These are phyloP conservation scores for Fusarium hainanense DNA, from an alignment of 2,329 filamentous ascomycete genomes.

Conservation along the genomic window DNA sequence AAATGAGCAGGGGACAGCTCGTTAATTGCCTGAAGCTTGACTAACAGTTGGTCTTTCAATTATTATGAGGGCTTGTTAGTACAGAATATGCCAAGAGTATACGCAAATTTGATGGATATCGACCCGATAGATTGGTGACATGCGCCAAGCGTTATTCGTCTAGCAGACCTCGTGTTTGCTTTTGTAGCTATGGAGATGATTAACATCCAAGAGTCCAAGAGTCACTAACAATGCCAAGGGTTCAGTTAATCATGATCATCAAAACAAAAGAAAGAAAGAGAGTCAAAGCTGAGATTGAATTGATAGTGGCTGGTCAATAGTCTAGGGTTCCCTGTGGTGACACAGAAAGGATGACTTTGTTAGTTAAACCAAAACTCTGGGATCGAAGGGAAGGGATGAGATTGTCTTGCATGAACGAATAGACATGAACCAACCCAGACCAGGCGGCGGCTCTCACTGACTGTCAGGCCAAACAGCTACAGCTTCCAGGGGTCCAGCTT, in stretches of 20 bases:
- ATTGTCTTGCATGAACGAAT: constrained; percentile 3
- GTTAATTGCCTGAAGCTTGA: neutral
- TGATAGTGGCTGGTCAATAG: neutral
- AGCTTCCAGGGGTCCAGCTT: constrained; percentile 28
- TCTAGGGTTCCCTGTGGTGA: neutral
- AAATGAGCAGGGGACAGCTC: constrained; percentile 11
- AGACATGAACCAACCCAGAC: constrained; percentile 14
- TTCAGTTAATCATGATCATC: neutral
- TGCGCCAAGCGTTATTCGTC: constrained; percentile 28
- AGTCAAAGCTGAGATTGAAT: neutral
- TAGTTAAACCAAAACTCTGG: constrained; percentile 32
- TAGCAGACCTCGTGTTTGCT: constrained; percentile 31
- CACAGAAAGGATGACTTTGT: neutral
- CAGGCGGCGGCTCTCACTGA: constrained; percentile 27
- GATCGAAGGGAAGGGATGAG: neutral
- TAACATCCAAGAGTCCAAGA: neutral
- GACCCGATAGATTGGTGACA: constrained; percentile 15
- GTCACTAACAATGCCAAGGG: neutral
- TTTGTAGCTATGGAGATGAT: neutral
- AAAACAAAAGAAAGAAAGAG: neutral
- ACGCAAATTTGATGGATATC: constrained; percentile 30
- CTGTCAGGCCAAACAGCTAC: neutral
- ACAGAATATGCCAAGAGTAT: constrained; percentile 11
- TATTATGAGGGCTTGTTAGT: constrained; percentile 5
- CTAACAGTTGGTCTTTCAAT: neutral